Conservation (phyloP, 208 protist genomes). For the Naegleria fowleri region DNA sequence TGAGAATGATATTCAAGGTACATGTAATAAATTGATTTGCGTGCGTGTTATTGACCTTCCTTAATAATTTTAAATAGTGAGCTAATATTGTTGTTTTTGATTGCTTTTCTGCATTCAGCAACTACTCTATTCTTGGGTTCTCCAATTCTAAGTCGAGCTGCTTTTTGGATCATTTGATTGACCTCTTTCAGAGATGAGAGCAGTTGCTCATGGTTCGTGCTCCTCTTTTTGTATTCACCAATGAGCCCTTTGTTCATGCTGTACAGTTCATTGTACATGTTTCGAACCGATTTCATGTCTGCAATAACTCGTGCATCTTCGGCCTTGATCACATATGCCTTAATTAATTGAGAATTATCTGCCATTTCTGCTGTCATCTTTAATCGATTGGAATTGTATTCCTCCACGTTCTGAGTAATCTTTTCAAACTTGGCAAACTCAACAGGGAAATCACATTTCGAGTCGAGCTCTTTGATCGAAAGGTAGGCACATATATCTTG, state of each 20-base stretch:
- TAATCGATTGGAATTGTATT: constrained; percentile 68
- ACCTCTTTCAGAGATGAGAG: constrained; percentile 71
- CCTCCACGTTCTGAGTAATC: constrained; percentile 67
- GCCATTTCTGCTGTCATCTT: constrained; percentile 85
- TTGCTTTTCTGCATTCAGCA: constrained; percentile 65
- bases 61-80: constrained; percentile 72
- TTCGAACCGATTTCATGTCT: constrained; percentile 68
- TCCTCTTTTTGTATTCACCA: constrained; percentile 79
- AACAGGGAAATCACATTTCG: constrained; percentile 60
- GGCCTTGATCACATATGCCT: constrained; percentile 74
- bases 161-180: constrained; percentile 83
- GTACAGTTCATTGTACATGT: constrained; percentile 66
- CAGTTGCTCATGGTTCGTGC: constrained; percentile 79
- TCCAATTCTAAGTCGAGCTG: constrained; percentile 70
- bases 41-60: constrained; percentile 47
- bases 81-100: constrained; percentile 67
- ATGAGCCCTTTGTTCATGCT: constrained; percentile 77
- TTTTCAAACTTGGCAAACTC: constrained; percentile 56
- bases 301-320: constrained; percentile 81
- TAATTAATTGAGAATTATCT: constrained; percentile 69
- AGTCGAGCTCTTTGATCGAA: constrained; percentile 43
- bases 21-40: too few species aligned
- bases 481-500: constrained; percentile 61
- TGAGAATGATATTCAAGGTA: too few species aligned
- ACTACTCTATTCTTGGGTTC: constrained; percentile 47